Evolutionary conservation across 495 filamentous ascomycete species (phyloP).

Genomic region (Hyaloscypha variabilis): DNA sequence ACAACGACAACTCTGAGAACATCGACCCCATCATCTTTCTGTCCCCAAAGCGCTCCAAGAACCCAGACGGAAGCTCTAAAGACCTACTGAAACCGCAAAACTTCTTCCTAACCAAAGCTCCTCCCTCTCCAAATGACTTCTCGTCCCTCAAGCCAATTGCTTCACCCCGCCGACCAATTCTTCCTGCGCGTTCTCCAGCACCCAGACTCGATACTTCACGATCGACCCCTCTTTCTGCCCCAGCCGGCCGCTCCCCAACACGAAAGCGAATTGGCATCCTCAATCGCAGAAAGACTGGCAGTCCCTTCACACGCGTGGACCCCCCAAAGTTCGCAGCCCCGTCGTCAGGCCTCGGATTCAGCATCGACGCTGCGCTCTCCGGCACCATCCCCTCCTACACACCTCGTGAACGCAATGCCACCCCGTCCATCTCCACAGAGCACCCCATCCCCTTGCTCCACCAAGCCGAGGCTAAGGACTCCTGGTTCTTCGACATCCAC

Average conservation of each 20-base stretch:
- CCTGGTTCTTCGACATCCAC: constrained; percentile 94
- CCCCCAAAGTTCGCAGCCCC: constrained; percentile 48
- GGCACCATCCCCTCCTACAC: constrained; percentile 64
- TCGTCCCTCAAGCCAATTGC: constrained; percentile 32
- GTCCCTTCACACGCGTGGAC: constrained; percentile 59
- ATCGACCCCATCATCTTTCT: constrained; percentile 69
- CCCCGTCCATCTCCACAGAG: not conserved
- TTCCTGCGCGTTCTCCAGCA: constrained; percentile 33
- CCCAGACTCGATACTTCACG: constrained; percentile 46
- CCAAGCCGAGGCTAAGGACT: constrained; percentile 55
- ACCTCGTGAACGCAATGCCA: constrained; percentile 29
- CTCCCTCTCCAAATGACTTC: constrained; percentile 27
- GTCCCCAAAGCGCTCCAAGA: constrained; percentile 68
- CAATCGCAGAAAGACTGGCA: constrained; percentile 56
- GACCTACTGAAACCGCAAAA: constrained; percentile 35
- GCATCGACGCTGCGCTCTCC: constrained; percentile 75
- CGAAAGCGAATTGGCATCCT: constrained; percentile 65
- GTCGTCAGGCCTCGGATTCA: constrained; percentile 50
- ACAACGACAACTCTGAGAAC: constrained; percentile 70
- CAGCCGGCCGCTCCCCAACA: constrained; percentile 64
- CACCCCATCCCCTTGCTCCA: constrained; percentile 14
- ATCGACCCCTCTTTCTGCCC: constrained; percentile 51
- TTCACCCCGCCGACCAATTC: constrained; percentile 37
- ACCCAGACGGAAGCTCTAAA: constrained; percentile 46
- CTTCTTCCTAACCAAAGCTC: constrained; percentile 36